A percentile compares a stretch with the other conserved stretches of the same genome.
phyloP scores from a whole-genome alignment of 352 stramenopile species.

The Phytopythium oedochilum region DNA sequence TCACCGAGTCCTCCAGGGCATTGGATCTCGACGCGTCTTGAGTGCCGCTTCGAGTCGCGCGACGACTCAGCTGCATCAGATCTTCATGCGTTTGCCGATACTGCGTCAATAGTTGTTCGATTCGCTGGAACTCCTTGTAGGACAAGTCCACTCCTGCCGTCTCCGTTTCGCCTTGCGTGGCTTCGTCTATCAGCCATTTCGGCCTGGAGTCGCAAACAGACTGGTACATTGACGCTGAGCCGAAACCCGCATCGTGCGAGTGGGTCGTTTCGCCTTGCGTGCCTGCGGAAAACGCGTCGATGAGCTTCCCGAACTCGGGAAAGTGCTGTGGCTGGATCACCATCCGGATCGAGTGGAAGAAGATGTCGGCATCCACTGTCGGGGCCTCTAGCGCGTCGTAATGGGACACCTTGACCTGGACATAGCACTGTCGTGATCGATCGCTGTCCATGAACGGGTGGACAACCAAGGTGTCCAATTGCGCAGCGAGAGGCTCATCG shows the following conservation, averaged over 20 bases:
- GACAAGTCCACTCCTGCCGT: slow-evolving; percentile 50
- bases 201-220: slow-evolving; percentile 70
- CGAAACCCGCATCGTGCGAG: slow-evolving; percentile 12
- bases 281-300: slow-evolving; percentile 58
- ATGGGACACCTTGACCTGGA: slow-evolving; percentile 82
- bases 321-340: slow-evolving; percentile 83
- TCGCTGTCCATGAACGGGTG: slow-evolving; percentile 72
- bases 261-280: slow-evolving; percentile 2
- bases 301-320: slow-evolving; percentile 53
- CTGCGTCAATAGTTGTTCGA: slow-evolving; percentile 74
- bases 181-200: slow-evolving; percentile 39
- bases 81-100: slow-evolving; percentile 80
- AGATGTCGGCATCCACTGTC: slow-evolving; percentile 72
- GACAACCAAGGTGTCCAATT: slow-evolving; percentile 34
- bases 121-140: slow-evolving; percentile 79
- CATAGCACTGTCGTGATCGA: slow-evolving; percentile 58
- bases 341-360: slow-evolving; percentile 76
- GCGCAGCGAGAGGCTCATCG: slow-evolving; percentile 20
- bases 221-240: slow-evolving; percentile 55
- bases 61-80: slow-evolving; percentile 26
- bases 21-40: slow-evolving; percentile 1
- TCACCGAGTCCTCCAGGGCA: slow-evolving; percentile 13
- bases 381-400: slow-evolving; percentile 70
- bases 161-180: slow-evolving; percentile 27
- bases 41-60: background rate